Percentiles rank a stretch among this genome's conserved stretches.
phyloP scores from a whole-genome alignment of 495 filamentous ascomycete species.

The Zalerion maritima region DNA sequence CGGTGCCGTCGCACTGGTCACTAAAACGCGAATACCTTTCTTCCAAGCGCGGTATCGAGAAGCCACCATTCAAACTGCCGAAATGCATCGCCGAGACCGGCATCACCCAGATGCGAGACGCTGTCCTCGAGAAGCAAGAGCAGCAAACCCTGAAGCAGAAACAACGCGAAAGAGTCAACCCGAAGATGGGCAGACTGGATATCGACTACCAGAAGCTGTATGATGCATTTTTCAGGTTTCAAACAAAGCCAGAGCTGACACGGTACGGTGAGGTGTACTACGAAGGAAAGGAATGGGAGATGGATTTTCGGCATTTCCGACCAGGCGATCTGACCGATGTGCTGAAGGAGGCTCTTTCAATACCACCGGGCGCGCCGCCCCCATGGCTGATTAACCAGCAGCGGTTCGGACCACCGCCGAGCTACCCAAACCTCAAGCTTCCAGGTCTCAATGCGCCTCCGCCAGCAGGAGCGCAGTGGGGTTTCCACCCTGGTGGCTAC shows the following conservation, averaged over 20 bases:
- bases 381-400: slow-evolving; percentile 98
- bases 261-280: slow-evolving; percentile 97
- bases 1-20: slow-evolving; percentile 86
- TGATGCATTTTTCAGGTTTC: slow-evolving; percentile 94
- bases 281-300: slow-evolving; percentile 96
- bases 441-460: slow-evolving; percentile 91
- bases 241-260: slow-evolving; percentile 88
- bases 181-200: slow-evolving; percentile 94
- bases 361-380: slow-evolving; percentile 83
- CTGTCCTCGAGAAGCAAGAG: slow-evolving; percentile 88
- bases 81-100: slow-evolving; percentile 97
- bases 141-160: slow-evolving; percentile 85
- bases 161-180: slow-evolving; percentile 83
- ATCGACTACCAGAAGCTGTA: slow-evolving; percentile 97
- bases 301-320: slow-evolving; percentile 75
- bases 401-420: slow-evolving; percentile 80
- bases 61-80: slow-evolving; percentile 78
- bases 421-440: slow-evolving; percentile 83
- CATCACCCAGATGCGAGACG: slow-evolving; percentile 95
- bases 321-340: slow-evolving; percentile 85
- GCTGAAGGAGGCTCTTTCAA: slow-evolving; percentile 83
- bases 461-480: slow-evolving; percentile 87
- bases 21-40: slow-evolving; percentile 94
- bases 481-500: slow-evolving; percentile 88
- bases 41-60: slow-evolving; percentile 90